phyloP scores from a whole-genome alignment of 495 filamentous ascomycete genomes.

The Jackrogersella minutella region DNA sequence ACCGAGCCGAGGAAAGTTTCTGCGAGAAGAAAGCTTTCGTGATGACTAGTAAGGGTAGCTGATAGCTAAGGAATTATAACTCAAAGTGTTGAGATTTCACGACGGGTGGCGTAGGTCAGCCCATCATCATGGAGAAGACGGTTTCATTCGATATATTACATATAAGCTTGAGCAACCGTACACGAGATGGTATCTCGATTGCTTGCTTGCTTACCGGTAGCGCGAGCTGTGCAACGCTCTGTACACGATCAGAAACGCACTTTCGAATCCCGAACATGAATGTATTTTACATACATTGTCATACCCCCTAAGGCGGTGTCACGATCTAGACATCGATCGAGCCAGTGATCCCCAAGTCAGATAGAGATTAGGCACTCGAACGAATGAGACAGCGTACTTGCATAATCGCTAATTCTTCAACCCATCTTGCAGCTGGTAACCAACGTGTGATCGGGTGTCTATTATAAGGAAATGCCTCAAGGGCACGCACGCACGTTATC shows the following conservation, averaged over 20 bases:
- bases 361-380: background rate
- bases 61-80: background rate
- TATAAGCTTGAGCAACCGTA: background rate
- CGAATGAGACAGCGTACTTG: background rate
- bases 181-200: constrained; percentile 1
- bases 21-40: too few species aligned
- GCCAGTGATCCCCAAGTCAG: background rate
- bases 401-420: constrained; percentile 3
- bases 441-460: constrained; percentile 11
- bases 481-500: background rate
- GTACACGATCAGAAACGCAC: background rate
- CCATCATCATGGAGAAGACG: background rate
- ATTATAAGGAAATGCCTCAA: constrained; percentile 33
- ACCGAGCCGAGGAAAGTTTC: background rate
- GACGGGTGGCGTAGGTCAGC: background rate
- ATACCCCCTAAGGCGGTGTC: background rate
- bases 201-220: background rate
- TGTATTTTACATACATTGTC: too few species aligned
- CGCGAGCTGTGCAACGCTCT: background rate
- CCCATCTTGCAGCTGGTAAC: constrained; percentile 3
- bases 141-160: constrained; percentile 11
- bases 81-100: background rate
- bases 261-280: background rate
- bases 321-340: constrained; percentile 1
- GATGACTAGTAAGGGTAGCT: background rate